These are phyloP conservation scores for Halenospora varia DNA, from an alignment of 495 filamentous ascomycete species.

Conservation along the genomic window DNA sequence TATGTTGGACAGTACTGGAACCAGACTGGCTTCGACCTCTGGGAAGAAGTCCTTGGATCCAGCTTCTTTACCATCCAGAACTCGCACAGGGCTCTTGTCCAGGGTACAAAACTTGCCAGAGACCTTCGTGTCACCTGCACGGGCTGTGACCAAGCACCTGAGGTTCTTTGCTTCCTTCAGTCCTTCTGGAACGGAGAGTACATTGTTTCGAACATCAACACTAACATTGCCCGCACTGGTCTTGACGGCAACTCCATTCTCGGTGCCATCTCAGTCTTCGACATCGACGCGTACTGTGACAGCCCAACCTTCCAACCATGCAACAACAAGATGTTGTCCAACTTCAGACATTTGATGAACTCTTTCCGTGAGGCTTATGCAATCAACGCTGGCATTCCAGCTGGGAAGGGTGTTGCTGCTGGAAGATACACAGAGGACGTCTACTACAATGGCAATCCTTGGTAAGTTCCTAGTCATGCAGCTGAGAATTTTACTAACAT, in stretches of 20 bases:
- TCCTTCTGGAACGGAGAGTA: conserved; percentile 44
- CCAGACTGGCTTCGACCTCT: conserved; percentile 45
- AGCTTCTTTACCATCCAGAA: conserved; percentile 60
- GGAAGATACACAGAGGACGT: conserved; percentile 60
- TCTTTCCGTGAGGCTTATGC: conserved; percentile 42
- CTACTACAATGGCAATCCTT: conserved; percentile 46
- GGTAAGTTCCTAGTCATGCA: conserved; percentile 24
- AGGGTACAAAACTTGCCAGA: conserved; percentile 25
- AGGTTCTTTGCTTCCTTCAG: conserved; percentile 47
- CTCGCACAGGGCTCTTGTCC: conserved; percentile 39
- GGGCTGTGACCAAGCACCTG: conserved; percentile 42
- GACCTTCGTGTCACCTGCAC: conserved; percentile 33
- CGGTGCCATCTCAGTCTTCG: conserved; percentile 41
- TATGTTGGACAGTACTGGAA: conserved; percentile 44
- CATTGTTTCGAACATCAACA: conserved; percentile 39
- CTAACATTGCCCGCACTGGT: conserved; percentile 36
- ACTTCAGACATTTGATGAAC: conserved; percentile 45
- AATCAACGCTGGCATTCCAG: conserved; percentile 39
- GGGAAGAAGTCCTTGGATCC: conserved; percentile 50
- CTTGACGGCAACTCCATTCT: conserved; percentile 46
- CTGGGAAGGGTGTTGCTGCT: conserved; percentile 48
- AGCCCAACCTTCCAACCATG: conserved; percentile 47
- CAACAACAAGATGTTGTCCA: conserved; percentile 40
- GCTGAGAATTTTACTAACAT: neutral
- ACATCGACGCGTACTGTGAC: conserved; percentile 44